A percentile compares a stretch with the other conserved stretches of the same genome.
Evolutionary conservation across 2,329 filamentous ascomycete genomes (phyloP).

Genomic region (Coccinonectria pachysandricola): DNA sequence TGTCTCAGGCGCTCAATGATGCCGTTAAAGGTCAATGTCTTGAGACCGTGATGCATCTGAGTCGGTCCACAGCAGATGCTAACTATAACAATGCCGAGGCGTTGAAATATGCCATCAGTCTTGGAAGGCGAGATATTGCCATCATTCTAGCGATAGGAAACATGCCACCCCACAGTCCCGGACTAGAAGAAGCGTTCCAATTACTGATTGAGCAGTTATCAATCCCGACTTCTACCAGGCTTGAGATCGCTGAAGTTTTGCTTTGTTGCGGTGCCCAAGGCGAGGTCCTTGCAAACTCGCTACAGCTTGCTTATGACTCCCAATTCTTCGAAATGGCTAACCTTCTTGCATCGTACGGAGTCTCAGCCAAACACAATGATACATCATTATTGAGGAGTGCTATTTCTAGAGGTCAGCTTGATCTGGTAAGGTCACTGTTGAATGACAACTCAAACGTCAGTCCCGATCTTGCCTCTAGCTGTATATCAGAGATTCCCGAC

Average conservation of each 20-base stretch:
- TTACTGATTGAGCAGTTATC: slow-evolving; percentile 35
- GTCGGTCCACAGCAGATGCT: slow-evolving; percentile 42
- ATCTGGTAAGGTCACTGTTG: slow-evolving; percentile 38
- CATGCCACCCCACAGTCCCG: slow-evolving; percentile 37
- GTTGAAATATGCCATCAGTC: slow-evolving; percentile 37
- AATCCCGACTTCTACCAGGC: slow-evolving; percentile 37
- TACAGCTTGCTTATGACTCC: slow-evolving; percentile 37
- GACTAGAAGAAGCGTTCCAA: slow-evolving; percentile 41
- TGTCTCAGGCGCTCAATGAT: slow-evolving; percentile 42
- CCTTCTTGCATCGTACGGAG: slow-evolving; percentile 42
- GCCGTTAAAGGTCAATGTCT: slow-evolving; percentile 39
- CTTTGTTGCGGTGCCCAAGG: slow-evolving; percentile 49
- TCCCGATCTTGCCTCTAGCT: slow-evolving; percentile 37
- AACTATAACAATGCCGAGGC: slow-evolving; percentile 42
- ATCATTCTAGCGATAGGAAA: slow-evolving; percentile 44
- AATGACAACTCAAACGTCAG: slow-evolving; percentile 32
- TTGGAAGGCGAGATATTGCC: slow-evolving; percentile 42
- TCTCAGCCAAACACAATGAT: slow-evolving; percentile 44
- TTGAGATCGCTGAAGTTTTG: slow-evolving; percentile 43
- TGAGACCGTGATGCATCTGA: slow-evolving; percentile 39
- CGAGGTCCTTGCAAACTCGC: slow-evolving; percentile 35
- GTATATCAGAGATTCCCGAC: slow-evolving; percentile 38
- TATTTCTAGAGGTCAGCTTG: slow-evolving; percentile 33
- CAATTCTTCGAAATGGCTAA: slow-evolving; percentile 45
- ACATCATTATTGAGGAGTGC: slow-evolving; percentile 39